Evolutionary conservation across 768 basidiomycete species (phyloP), one percentile per base, ranked within the genome.

Genomic region (Terana coerulea): DNA sequence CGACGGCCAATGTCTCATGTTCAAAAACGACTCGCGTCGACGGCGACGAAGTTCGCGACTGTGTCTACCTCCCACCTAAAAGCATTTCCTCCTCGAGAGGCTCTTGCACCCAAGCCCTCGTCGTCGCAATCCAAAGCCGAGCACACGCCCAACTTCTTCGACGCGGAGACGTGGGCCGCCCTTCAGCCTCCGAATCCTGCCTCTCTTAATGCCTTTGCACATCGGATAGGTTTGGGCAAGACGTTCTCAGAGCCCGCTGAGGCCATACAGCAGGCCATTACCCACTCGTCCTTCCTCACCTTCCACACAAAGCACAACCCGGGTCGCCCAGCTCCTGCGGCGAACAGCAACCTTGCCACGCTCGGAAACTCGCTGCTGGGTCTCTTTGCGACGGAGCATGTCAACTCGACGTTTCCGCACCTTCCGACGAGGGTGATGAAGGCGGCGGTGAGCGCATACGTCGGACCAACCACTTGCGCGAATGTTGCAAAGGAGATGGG

Each of bases 351-450:
- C 44, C 79, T 95, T 12, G 76, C 86, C 3, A 67, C 77, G 0
- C 69, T 95, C 12, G 95, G 94, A 34, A 97, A 97, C 72, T 77
- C 89, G 0, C 77, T 97, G 51, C 80, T 97, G 71, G 95, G 95
- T 48, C 75, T 97, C 26, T 94, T 97, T 65, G 88, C 91, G 8
- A 70, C 90, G 2, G 95, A 98, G 69, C 83, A 86, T 64, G 71
- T 97, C 34, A 77, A 88, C 49, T 75, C 84, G 11, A 75, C 81
- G 39, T 98, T 88, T 67, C 95, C 95, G 0, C 86, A 95, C 63
- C 78, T 98, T 24, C 95, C 95, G 1, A 93, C 91, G 19, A 84
- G 91, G 49, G 93, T 93, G 21, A 71, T 91, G 59, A 95, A 97
- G 70, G 88, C 91, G 5, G 93, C 91, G 12, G 82, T 95, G 52